Conservation (phyloP, 108 stramenopile species). For the Nitzschia putrida region DNA sequence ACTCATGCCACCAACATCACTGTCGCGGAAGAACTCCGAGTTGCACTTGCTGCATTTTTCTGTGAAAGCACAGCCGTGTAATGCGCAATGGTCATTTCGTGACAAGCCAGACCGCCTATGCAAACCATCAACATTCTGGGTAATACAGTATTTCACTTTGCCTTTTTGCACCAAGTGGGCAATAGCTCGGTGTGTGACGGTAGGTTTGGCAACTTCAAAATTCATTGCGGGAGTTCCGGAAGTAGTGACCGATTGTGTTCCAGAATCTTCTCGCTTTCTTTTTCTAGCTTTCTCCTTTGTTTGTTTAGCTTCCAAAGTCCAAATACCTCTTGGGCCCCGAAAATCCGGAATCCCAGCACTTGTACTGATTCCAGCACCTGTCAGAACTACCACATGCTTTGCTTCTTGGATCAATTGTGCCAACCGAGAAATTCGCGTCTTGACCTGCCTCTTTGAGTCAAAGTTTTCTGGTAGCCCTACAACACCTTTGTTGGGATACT, state of each 20-base stretch:
- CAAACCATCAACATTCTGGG: slow-evolving; percentile 92
- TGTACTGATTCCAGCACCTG: slow-evolving; percentile 95
- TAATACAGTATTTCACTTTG: slow-evolving; percentile 58
- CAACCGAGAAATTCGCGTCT: slow-evolving; percentile 57
- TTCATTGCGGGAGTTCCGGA: slow-evolving; percentile 57
- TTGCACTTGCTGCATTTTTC: slow-evolving; percentile 82
- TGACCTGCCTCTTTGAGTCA: slow-evolving; percentile 61
- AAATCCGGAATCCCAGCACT: slow-evolving; percentile 96
- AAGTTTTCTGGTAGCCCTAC: slow-evolving; percentile 83
- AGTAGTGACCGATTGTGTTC: slow-evolving; percentile 11
- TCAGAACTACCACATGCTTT: slow-evolving; percentile 72
- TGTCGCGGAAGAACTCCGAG: slow-evolving; percentile 70
- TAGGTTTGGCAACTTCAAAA: slow-evolving; percentile 71
- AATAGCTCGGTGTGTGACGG: slow-evolving; percentile 77
- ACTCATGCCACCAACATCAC: slow-evolving; percentile 80
- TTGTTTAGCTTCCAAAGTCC: slow-evolving; percentile 64
- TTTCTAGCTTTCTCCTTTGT: slow-evolving; percentile 4
- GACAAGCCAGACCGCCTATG: slow-evolving; percentile 75
- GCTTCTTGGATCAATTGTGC: slow-evolving; percentile 51
- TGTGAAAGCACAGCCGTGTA: slow-evolving; percentile 90
- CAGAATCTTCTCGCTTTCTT: slow-evolving; percentile 18
- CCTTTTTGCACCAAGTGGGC: slow-evolving; percentile 45
- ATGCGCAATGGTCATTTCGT: slow-evolving; percentile 54
- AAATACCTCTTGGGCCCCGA: slow-evolving; percentile 93
- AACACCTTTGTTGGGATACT: slow-evolving; percentile 72